These are phyloP conservation scores for Trametes meyenii DNA, from an alignment of 768 basidiomycete species.

Conservation along the genomic window DNA sequence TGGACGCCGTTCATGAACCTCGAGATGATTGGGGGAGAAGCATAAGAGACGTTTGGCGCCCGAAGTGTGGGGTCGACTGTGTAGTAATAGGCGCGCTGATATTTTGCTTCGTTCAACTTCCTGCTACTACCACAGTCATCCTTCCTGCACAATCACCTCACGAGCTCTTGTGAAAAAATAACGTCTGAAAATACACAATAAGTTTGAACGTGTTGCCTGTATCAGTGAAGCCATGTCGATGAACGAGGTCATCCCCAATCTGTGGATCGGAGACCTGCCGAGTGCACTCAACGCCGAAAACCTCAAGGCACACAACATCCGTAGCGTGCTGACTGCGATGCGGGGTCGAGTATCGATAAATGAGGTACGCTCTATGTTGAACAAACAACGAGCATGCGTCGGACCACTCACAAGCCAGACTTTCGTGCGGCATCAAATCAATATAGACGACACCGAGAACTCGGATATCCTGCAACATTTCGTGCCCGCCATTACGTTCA, in stretches of 20 bases:
- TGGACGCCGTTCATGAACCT: neutral
- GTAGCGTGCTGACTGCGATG: constrained; percentile 74
- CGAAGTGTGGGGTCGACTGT: too few relatives aligned
- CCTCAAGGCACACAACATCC: constrained; percentile 73
- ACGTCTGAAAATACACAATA: neutral
- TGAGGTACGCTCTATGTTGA: constrained; percentile 47
- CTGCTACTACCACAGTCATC: too few relatives aligned
- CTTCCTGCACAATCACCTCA: neutral
- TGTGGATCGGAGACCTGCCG: constrained; percentile 85
- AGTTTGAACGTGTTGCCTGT: too few relatives aligned
- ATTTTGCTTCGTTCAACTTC: too few relatives aligned
- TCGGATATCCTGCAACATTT: constrained; percentile 81
- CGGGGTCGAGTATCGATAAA: constrained; percentile 66
- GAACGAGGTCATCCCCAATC: constrained; percentile 76
- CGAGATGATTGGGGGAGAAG: neutral
- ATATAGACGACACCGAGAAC: constrained; percentile 74
- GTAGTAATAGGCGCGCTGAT: too few relatives aligned
- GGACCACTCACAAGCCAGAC: constrained; percentile 49
- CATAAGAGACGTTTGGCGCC: too few relatives aligned
- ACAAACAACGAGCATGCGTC: neutral
- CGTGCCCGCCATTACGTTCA: constrained; percentile 80
- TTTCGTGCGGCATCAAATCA: constrained; percentile 78
- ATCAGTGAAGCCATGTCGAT: constrained; percentile 40
- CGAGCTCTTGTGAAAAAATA: neutral
- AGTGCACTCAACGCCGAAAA: constrained; percentile 65